Base-by-base conservation (phyloP, 805 yeast species). In the Candida namnaoensis region DNA sequence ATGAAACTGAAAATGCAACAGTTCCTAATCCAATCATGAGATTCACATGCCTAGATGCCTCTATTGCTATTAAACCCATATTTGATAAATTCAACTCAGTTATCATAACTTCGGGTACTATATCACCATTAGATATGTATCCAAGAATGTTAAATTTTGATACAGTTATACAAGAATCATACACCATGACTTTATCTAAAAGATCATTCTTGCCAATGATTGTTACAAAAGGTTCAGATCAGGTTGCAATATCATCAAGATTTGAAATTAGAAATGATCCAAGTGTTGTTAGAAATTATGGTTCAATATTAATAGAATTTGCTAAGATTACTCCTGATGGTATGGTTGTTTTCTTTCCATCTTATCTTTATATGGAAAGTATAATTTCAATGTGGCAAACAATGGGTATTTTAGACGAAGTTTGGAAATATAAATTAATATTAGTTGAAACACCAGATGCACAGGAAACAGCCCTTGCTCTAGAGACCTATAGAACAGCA, bases 391-490 rank as follows among this genome's bases (percentile, higher is more conserved):
- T 88, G 86, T 93, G 99, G 99, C 99, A 93, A 65, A 82, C 82
- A 12, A 93, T 93, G 97, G 98, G 98, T 39, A 90, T 93, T 35
- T 64, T 93, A 52, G 99, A 93, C 60, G 98, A 93, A 61, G 98
- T 93, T 9, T 93, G 99, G 99, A 90, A 93, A 60, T 88, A 93
- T 59, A 93, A 93, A 59, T 69, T 93, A 50, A 91, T 93, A 49
- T 66, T 93, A 30, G 98, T 95, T 13, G 99, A 93, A 59, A 93
- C 99, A 0, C 99, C 99, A 0, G 99, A 93, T 75, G 95, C 97
- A 0, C 99, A 93, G 60, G 99, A 93, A 61, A 93, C 99, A 0
- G 83, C 96, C 1, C 65, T 93, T 47, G 99, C 99, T 0, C 66
- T 93, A 50, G 99, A 93, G 49, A 93, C 98, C 0, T 93, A 90